phyloP scores from a whole-genome alignment of 306 rosid genomes.

The Corylus avellana region DNA sequence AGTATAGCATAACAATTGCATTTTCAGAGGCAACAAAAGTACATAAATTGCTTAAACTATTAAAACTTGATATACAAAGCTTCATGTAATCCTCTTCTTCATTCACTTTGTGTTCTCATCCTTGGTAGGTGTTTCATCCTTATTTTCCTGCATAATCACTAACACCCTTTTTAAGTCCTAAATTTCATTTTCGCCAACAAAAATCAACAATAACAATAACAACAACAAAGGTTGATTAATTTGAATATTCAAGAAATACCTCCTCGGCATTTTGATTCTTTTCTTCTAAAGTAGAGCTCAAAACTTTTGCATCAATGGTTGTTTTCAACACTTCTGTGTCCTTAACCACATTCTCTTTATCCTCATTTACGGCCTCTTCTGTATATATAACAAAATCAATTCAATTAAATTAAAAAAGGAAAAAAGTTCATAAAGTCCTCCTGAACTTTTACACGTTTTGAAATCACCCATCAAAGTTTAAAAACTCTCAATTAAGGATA shows the following conservation, averaged over 20 bases:
- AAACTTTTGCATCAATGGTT: slow-evolving; percentile 20
- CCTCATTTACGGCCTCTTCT: slow-evolving; percentile 31
- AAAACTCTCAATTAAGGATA: too few species aligned
- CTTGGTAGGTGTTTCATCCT: slow-evolving; percentile 15
- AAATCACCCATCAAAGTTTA: too few species aligned
- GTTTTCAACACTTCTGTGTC: slow-evolving; percentile 9
- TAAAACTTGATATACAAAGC: slow-evolving; percentile 1
- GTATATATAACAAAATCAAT: not conserved
- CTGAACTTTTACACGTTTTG: too few species aligned
- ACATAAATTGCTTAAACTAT: not conserved
- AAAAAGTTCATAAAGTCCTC: not conserved
- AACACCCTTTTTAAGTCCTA: not conserved
- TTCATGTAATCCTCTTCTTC: not conserved
- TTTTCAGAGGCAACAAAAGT: not conserved
- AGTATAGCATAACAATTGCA: too few species aligned
- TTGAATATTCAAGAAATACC: slow-evolving; percentile 10
- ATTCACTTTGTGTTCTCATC: slow-evolving; percentile 7
- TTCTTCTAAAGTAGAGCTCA: slow-evolving; percentile 32
- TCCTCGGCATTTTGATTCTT: slow-evolving; percentile 27
- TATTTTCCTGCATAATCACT: slow-evolving; percentile 5
- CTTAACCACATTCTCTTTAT: slow-evolving; percentile 30
- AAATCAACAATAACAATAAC: not conserved
- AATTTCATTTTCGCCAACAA: slow-evolving; percentile 7
- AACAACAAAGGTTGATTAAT: not conserved
- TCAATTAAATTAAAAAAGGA: not conserved